A percentile compares a stretch with the other conserved stretches of the same genome.
Evolutionary conservation across 371 early-diverging fungal genomes (phyloP).

Genomic region (Saksenaea vasiformis): DNA sequence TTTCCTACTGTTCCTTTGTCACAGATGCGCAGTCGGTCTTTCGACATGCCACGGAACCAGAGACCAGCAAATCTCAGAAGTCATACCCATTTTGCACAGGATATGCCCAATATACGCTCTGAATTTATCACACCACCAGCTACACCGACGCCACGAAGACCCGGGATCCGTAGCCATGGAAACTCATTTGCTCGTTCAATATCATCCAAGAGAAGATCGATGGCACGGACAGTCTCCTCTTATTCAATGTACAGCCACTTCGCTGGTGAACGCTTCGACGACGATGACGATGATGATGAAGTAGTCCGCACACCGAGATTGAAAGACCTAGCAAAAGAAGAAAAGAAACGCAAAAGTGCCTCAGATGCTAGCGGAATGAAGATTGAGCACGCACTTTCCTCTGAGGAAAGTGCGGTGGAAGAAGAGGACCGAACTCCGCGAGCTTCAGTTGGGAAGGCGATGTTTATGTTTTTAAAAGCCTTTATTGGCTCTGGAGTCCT

Average conservation of each 20-base stretch:
- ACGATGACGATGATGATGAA: background rate
- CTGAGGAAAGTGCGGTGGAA: background rate
- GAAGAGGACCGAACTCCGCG: background rate
- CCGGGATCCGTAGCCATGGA: slow-evolving; percentile 6
- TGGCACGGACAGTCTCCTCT: slow-evolving; percentile 29
- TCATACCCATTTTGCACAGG: slow-evolving; percentile 1
- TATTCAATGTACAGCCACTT: slow-evolving; percentile 33
- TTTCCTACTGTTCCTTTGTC: background rate
- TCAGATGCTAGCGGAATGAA: background rate
- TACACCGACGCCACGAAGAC: slow-evolving; percentile 7
- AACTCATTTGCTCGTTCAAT: background rate
- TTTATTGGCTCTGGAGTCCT: slow-evolving; percentile 14
- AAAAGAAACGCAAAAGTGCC: background rate
- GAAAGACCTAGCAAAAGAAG: background rate
- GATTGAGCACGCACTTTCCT: background rate
- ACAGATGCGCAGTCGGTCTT: background rate
- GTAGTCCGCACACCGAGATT: background rate
- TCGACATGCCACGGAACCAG: background rate
- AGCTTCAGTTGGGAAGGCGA: slow-evolving; percentile 9
- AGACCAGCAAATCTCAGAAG: background rate
- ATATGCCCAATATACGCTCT: background rate
- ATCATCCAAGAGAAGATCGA: slow-evolving; percentile 11
- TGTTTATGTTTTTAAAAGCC: slow-evolving; percentile 18
- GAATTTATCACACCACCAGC: background rate
- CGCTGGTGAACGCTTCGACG: slow-evolving; percentile 30